Evolutionary conservation across 169 alveolate genomes (phyloP).

Genomic region (Haemoproteus tartakovskyi): DNA sequence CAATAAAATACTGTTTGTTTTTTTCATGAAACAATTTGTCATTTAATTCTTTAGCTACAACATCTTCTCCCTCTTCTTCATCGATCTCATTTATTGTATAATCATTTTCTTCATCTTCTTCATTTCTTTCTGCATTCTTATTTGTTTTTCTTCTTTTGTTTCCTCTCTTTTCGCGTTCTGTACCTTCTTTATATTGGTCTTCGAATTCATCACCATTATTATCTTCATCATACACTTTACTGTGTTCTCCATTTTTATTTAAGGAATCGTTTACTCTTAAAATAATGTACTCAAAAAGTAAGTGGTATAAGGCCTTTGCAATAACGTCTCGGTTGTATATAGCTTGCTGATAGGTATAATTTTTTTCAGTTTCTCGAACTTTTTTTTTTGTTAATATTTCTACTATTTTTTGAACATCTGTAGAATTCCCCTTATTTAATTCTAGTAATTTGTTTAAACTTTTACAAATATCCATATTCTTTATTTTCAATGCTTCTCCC

Average conservation of each 20-base stretch:
- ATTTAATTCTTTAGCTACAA: too few relatives aligned
- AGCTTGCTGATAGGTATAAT: slow-evolving; percentile 70
- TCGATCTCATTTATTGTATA: neutral
- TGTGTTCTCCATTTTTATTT: slow-evolving; percentile 2
- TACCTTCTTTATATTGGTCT: neutral
- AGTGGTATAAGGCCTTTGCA: slow-evolving; percentile 73
- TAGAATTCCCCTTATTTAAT: slow-evolving; percentile 7
- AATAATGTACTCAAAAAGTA: slow-evolving; percentile 73
- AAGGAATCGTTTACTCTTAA: slow-evolving; percentile 70
- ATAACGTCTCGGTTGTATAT: slow-evolving; percentile 72
- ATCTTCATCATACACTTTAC: neutral
- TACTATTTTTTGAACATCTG: slow-evolving; percentile 31
- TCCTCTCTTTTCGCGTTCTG: neutral
- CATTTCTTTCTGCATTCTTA: slow-evolving; percentile 6
- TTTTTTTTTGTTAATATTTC: slow-evolving; percentile 71
- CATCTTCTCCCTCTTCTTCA: neutral
- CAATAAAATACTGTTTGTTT: slow-evolving; percentile 66
- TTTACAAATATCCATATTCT: slow-evolving; percentile 23
- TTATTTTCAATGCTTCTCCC: slow-evolving; percentile 28
- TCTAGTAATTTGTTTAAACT: slow-evolving; percentile 14
- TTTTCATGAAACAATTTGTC: too few relatives aligned
- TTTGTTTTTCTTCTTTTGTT: neutral
- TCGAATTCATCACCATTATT: neutral
- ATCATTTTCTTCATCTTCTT: slow-evolving; percentile 12
- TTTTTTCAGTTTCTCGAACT: slow-evolving; percentile 68